These are phyloP conservation scores for Cardamine chenopodiifolia DNA, from an alignment of 345 rosid genomes.

Conservation along the genomic window DNA sequence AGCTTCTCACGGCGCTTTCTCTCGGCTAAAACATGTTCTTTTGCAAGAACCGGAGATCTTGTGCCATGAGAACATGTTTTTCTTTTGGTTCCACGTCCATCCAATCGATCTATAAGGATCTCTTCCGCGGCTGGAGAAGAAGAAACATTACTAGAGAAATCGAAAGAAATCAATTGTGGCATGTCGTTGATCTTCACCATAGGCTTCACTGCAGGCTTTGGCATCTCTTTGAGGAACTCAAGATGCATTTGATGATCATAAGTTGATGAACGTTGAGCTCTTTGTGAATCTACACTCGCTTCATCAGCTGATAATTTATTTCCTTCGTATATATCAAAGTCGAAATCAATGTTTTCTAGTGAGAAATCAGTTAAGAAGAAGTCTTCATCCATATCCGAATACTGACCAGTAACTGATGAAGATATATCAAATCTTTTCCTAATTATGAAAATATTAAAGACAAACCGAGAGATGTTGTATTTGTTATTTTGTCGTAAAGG, in stretches of 20 bases:
- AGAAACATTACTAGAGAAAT: slow-evolving; percentile 26
- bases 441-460: slow-evolving; percentile 3
- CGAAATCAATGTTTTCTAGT: slow-evolving; percentile 40
- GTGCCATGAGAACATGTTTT: slow-evolving; percentile 27
- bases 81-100: slow-evolving; percentile 34
- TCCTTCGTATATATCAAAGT: slow-evolving; percentile 24
- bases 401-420: neutral
- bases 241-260: slow-evolving; percentile 13
- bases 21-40: slow-evolving; percentile 86
- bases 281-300: slow-evolving; percentile 16
- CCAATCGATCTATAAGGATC: slow-evolving; percentile 7
- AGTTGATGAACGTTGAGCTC: slow-evolving; percentile 8
- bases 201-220: slow-evolving; percentile 1
- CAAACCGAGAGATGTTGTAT: neutral
- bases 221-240: slow-evolving; percentile 1
- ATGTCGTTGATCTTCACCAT: slow-evolving; percentile 16
- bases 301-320: neutral
- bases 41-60: slow-evolving; percentile 53
- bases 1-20: slow-evolving; percentile 83
- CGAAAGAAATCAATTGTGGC: slow-evolving; percentile 35
- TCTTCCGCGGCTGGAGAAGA: slow-evolving; percentile 5
- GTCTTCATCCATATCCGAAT: slow-evolving; percentile 36
- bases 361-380: slow-evolving; percentile 33
- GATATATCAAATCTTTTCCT: neutral
- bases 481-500: slow-evolving; percentile 22